phyloP scores from a whole-genome alignment of 2,329 filamentous ascomycete species.

The Pestalotiopsis sp. region DNA sequence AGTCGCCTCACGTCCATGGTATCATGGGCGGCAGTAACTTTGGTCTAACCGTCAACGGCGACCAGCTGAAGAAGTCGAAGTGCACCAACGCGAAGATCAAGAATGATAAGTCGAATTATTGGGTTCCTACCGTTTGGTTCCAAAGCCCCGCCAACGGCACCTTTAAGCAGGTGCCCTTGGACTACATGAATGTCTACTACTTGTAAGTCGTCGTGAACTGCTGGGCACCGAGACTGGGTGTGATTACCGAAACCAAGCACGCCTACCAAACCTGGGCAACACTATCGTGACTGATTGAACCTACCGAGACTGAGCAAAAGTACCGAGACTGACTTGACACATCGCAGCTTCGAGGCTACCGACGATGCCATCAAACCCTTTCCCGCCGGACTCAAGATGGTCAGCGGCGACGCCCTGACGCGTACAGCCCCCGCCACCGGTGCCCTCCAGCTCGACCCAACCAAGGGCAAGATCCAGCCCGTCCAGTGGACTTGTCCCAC shows the following conservation, averaged over 20 bases:
- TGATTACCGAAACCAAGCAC: neutral
- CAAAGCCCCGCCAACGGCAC: conserved; percentile 61
- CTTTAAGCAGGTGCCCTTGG: conserved; percentile 68
- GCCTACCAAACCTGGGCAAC: too few relatives aligned
- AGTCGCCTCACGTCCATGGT: conserved; percentile 67
- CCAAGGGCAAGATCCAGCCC: conserved; percentile 53
- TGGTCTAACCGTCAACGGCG: conserved; percentile 60
- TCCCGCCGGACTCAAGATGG: conserved; percentile 70
- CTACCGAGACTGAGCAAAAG: neutral
- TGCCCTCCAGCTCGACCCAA: conserved; percentile 52
- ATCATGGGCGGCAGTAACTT: conserved; percentile 74
- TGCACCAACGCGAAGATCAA: conserved; percentile 73
- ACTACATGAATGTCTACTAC: conserved; percentile 79
- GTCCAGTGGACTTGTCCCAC: conserved; percentile 65
- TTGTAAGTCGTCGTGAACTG: conserved; percentile 49
- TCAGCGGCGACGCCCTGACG: conserved; percentile 64
- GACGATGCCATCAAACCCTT: conserved; percentile 71
- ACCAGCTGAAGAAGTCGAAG: conserved; percentile 59
- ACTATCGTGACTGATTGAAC: neutral
- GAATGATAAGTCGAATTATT: conserved; percentile 75
- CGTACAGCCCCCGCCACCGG: conserved; percentile 59
- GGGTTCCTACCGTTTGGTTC: conserved; percentile 75
- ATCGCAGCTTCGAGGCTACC: conserved; percentile 57
- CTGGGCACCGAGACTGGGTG: neutral
- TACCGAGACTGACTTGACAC: conserved; percentile 28